phyloP scores from a whole-genome alignment of 352 stramenopile species.

The Phytophthora pisi region DNA sequence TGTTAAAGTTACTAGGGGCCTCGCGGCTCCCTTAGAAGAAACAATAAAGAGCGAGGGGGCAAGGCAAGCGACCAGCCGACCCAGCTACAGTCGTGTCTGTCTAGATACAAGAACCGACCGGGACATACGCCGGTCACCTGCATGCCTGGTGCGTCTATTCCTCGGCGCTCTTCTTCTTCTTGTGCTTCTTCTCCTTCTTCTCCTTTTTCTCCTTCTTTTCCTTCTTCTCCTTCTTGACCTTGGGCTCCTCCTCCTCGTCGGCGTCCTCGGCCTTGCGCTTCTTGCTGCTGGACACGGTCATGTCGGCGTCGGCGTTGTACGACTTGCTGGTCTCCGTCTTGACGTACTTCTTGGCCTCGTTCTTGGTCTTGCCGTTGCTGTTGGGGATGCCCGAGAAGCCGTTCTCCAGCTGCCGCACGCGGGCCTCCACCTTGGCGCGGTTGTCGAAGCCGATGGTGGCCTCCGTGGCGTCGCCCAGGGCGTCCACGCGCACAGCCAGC shows the following conservation, averaged over 20 bases:
- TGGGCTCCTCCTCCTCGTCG: conserved; percentile 67
- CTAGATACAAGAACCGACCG: conserved; percentile 8
- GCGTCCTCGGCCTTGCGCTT: conserved; percentile 74
- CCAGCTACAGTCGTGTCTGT: conserved; percentile 28
- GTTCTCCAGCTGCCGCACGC: conserved; percentile 98
- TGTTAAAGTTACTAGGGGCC: conserved; percentile 39
- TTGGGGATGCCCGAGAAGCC: conserved; percentile 84
- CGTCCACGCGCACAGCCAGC: conserved; percentile 99
- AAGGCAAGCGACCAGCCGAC: conserved; percentile 25
- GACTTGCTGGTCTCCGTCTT: conserved; percentile 75
- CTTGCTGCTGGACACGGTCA: conserved; percentile 89
- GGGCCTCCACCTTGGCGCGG: conserved; percentile 97
- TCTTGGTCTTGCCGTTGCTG: conserved; percentile 92
- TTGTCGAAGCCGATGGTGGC: conserved; percentile 97
- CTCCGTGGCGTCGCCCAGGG: conserved; percentile 95
- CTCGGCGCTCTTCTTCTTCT: conserved; percentile 50
- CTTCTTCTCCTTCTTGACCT: conserved; percentile 76
- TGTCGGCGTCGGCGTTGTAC: conserved; percentile 97
- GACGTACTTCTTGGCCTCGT: conserved; percentile 91
- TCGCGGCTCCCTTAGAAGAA: conserved; percentile 17
- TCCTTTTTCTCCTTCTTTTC: conserved; percentile 75
- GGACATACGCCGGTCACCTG: conserved; percentile 13
- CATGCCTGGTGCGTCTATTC: conserved; percentile 49
- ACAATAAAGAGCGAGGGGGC: conserved; percentile 32
- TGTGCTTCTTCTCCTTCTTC: conserved; percentile 42